phyloP scores from a whole-genome alignment of 805 yeast genomes.

The Pichia membranifaciens region DNA sequence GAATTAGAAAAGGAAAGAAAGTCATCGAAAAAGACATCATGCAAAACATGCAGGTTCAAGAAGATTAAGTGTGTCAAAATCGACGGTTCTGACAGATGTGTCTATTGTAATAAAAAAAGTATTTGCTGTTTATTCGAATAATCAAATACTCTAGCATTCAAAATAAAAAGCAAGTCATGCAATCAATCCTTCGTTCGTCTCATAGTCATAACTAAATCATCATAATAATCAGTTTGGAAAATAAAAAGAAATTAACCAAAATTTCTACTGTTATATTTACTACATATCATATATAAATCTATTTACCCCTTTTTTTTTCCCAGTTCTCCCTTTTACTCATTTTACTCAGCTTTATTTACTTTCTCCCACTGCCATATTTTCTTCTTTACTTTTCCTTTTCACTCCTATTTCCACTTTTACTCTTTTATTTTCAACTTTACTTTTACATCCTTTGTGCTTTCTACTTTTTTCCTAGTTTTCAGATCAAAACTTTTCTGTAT shows the following conservation, averaged over 20 bases:
- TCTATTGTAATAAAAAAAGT: constrained; percentile 27
- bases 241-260: too few species aligned
- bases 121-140: constrained; percentile 40
- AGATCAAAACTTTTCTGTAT: too few species aligned
- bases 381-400: neutral
- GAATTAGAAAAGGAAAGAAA: constrained; percentile 13
- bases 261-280: neutral
- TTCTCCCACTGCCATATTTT: neutral
- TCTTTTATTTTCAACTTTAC: too few species aligned
- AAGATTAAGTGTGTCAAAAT: constrained; percentile 32
- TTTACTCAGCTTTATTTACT: neutral
- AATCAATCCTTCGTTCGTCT: neutral
- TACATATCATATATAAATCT: neutral
- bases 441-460: neutral
- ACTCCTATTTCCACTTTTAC: neutral
- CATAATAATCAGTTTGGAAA: too few species aligned
- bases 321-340: neutral
- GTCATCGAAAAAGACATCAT: constrained; percentile 30
- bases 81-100: constrained; percentile 21
- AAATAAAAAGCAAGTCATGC: neutral
- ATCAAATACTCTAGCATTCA: neutral
- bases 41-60: constrained; percentile 30
- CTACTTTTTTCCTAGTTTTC: neutral
- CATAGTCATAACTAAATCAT: too few species aligned
- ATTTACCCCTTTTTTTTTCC: constrained; percentile 2